Evolutionary conservation across 2,329 filamentous ascomycete genomes (phyloP), one percentile per base, ranked within the genome.

Genomic region (Aspergillus tamarii): DNA sequence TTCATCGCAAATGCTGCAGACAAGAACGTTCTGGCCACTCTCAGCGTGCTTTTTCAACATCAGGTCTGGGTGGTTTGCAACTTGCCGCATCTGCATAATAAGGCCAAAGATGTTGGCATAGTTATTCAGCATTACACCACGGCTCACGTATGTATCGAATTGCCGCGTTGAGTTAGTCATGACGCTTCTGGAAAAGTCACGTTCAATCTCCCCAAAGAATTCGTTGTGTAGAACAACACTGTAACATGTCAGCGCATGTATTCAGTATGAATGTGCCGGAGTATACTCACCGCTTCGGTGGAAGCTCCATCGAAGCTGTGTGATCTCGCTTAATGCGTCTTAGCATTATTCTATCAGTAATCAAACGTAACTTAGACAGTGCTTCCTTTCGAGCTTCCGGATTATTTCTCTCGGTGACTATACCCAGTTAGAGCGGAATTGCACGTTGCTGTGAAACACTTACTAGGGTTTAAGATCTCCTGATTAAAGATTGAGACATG

Each of bases 71-170:
- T 99, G 95, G 69, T 99, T 95, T 9, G 95, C 93, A 30, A 97
- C 92, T 81, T 99, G 95, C 61, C 95, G 91, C 94, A 99, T 98
- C 78, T 97, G 94, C 93, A 98, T 98, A 74, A 99, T 97, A 61
- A 99, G 85, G 74, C 94, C 94, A 73, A 99, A 99, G 68, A 99
- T 98, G 77, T 99, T 99, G 81, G 95, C 95, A 71, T 98, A 98
- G 76, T 97, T 97, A 83, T 98, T 93, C 65, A 99, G 86, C 78
- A 99, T 88, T 23, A 62, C 60, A 57, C 60, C 60, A 16, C 60
- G 54, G 54, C 60, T 62, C 55, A 98, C 95, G 69, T 98, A 99
- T 0, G 94, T 98, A 74, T 98, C 92, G 69, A 98, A 99, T 71
- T 93, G 89, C 65, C 95, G 90, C 63, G 90, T 87, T 9, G 92